These are phyloP conservation scores for Candida patagonica DNA, from an alignment of 805 yeast genomes.

Conservation along the genomic window DNA sequence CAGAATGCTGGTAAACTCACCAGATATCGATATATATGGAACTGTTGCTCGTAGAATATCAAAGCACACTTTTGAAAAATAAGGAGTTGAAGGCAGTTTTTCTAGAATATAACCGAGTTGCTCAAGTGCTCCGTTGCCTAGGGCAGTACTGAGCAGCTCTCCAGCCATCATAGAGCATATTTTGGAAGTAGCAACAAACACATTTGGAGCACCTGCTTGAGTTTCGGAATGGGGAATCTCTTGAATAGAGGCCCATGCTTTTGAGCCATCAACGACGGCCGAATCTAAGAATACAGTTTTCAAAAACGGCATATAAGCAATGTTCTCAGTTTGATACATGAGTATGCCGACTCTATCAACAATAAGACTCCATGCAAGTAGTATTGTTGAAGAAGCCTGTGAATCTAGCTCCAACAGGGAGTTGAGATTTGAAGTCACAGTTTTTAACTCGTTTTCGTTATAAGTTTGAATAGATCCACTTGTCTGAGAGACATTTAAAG, in stretches of 20 bases:
- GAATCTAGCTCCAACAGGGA: slow-evolving; percentile 14
- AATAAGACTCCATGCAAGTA: slow-evolving; percentile 25
- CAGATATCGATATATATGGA: not conserved
- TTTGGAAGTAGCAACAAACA: not conserved
- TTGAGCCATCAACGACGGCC: not conserved
- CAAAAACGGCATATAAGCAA: slow-evolving; percentile 5
- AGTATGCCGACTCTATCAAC: slow-evolving; percentile 20
- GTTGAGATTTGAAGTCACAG: slow-evolving; percentile 14
- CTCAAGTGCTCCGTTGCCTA: slow-evolving; percentile 1
- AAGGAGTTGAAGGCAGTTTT: not conserved
- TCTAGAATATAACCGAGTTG: not conserved
- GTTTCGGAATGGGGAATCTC: slow-evolving; percentile 4
- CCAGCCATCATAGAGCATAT: not conserved
- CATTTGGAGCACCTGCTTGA: not conserved
- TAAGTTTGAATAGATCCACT: slow-evolving; percentile 23
- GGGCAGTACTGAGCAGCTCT: not conserved
- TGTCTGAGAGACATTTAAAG: too few relatives aligned
- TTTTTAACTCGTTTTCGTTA: slow-evolving; percentile 6
- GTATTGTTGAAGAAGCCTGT: slow-evolving; percentile 10
- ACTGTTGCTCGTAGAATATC: not conserved
- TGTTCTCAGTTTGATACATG: slow-evolving; percentile 12
- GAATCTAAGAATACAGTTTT: not conserved
- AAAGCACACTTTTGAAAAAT: not conserved
- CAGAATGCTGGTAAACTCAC: not conserved
- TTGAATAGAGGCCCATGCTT: too few relatives aligned